Percentiles rank a stretch among this genome's conserved stretches.
These are phyloP conservation scores for Pestalotiopsis sp. DNA, from an alignment of 2,329 filamentous ascomycete genomes.

Conservation along the genomic window DNA sequence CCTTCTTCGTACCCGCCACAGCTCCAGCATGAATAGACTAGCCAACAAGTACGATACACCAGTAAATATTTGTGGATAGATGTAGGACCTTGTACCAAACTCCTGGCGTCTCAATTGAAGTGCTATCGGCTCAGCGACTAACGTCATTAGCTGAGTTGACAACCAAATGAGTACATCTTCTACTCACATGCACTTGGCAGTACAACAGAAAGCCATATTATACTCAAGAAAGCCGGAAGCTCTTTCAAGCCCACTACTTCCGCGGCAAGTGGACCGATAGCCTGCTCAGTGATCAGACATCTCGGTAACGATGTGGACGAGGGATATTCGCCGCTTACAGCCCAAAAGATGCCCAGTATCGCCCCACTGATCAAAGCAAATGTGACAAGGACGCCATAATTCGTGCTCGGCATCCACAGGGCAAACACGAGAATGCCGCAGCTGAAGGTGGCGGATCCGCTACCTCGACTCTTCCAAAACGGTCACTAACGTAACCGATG, in stretches of 20 bases:
- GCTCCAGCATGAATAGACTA: neutral
- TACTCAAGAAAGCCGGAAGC: neutral
- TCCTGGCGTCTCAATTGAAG: neutral
- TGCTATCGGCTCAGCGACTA: neutral
- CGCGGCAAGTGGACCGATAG: neutral
- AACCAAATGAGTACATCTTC: neutral
- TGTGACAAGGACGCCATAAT: constrained; percentile 56
- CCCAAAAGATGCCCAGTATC: constrained; percentile 61
- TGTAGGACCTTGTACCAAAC: neutral
- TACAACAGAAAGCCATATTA: neutral
- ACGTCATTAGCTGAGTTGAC: neutral
- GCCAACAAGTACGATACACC: neutral
- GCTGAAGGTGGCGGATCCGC: neutral
- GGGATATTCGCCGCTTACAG: constrained; percentile 12
- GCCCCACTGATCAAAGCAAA: constrained; percentile 60
- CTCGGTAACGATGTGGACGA: neutral
- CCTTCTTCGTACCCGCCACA: neutral
- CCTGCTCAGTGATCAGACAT: neutral
- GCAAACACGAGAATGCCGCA: neutral
- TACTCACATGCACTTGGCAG: neutral
- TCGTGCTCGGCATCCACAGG: neutral
- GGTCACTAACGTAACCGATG: neutral
- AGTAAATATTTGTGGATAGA: neutral
- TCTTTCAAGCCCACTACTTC: neutral
- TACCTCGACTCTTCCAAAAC: neutral